Percentiles rank a stretch among this genome's conserved stretches.
Evolutionary conservation across 352 stramenopile species (phyloP).

Genomic region (Phytophthora colocasiae): DNA sequence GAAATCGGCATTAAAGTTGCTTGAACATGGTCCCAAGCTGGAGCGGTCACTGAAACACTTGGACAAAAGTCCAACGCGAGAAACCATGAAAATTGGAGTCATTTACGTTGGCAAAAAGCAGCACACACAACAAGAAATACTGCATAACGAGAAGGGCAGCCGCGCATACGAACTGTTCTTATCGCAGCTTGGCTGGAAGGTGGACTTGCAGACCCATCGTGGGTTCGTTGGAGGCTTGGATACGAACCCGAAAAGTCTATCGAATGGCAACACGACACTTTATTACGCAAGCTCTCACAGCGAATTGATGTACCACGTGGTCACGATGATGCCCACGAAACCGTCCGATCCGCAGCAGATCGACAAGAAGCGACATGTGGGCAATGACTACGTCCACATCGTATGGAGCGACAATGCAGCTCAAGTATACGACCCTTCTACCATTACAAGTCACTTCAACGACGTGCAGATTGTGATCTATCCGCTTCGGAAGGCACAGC

Average conservation of each 20-base stretch:
- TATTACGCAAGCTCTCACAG: slow-evolving; percentile 87
- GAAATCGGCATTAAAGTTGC: slow-evolving; percentile 64
- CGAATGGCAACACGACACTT: slow-evolving; percentile 72
- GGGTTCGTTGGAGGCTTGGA: slow-evolving; percentile 84
- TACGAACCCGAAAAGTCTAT: slow-evolving; percentile 82
- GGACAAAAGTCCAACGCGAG: slow-evolving; percentile 86
- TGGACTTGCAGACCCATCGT: slow-evolving; percentile 69
- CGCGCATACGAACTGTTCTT: slow-evolving; percentile 75
- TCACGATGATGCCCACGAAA: slow-evolving; percentile 91
- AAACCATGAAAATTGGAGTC: slow-evolving; percentile 92
- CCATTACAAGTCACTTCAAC: slow-evolving; percentile 91
- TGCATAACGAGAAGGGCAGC: slow-evolving; percentile 79
- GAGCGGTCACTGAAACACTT: slow-evolving; percentile 85
- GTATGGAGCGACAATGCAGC: slow-evolving; percentile 87
- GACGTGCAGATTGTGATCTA: slow-evolving; percentile 90
- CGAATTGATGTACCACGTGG: slow-evolving; percentile 89
- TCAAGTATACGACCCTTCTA: slow-evolving; percentile 81
- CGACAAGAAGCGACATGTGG: slow-evolving; percentile 90
- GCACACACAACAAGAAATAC: slow-evolving; percentile 79
- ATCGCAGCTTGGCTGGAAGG: slow-evolving; percentile 80
- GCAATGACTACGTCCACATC: slow-evolving; percentile 90
- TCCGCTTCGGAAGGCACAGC: slow-evolving; percentile 64
- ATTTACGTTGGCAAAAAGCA: slow-evolving; percentile 86
- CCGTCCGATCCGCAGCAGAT: slow-evolving; percentile 83
- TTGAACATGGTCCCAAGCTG: slow-evolving; percentile 79